Evolutionary conservation across 257 asterid genomes (phyloP), one percentile per base, ranked within the genome.

Genomic region (Echium plantagineum): DNA sequence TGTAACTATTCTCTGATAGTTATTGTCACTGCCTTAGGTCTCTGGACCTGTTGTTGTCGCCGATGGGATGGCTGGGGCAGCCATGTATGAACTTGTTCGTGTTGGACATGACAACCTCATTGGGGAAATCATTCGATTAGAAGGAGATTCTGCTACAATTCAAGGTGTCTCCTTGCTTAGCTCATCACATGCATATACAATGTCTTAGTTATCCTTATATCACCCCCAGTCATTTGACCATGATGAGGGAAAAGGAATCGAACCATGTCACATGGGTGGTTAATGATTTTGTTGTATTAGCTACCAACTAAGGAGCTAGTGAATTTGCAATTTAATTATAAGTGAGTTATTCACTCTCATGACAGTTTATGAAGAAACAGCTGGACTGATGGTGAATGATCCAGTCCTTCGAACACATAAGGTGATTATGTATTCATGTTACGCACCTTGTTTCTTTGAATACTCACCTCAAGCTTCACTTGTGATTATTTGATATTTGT

Each of bases 31-130:
- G 31, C 7, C 38, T 31, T 66, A 91, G 98, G 98, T 91, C 5
- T 91, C 98, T 35, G 98, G 98, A 63, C 98, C 98, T 0, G 98
- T 91, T 66, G 98, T 91, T 20, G 87, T 91, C 72, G 98, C 98
- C 61, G 98, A 91, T 82, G 98, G 96, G 71, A 91, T 91, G 98
- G 89, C 79, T 3, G 98, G 98, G 64, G 98, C 98, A 75, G 98
- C 98, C 67, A 91, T 91, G 98, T 91, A 91, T 55, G 98, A 91
- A 63, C 80, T 91, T 58, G 98, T 91, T 61, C 98, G 98, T 67
- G 98, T 91, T 55, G 98, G 98, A 20, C 94, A 88, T 62, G 97
- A 91, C 78, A 91, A 88, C 51, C 95, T 91, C 63, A 88, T 91
- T 75, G 98, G 97, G 19, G 96, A 88, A 82, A 91, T 91, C 73